A percentile compares a stretch with the other conserved stretches of the same genome.
These are phyloP conservation scores for Neurospora cerealis DNA, from an alignment of 495 filamentous ascomycete species.

Conservation along the genomic window DNA sequence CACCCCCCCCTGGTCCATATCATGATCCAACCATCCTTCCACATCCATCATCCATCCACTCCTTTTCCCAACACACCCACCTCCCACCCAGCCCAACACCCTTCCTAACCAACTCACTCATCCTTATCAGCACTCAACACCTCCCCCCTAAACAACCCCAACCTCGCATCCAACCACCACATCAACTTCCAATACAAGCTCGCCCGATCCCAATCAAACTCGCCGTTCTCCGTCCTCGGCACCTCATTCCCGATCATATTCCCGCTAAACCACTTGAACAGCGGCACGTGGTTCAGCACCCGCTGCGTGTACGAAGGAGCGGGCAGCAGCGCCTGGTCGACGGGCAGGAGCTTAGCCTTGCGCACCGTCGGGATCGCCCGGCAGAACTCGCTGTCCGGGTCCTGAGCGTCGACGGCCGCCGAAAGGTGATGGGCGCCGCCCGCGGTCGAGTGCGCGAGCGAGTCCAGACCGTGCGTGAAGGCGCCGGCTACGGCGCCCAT, in stretches of 20 bases:
- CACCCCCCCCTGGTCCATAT: not conserved
- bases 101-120: conserved; percentile 17
- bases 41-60: not conserved
- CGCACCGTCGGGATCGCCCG: conserved; percentile 37
- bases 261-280: conserved; percentile 60
- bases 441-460: not conserved
- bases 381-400: conserved; percentile 22
- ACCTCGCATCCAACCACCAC: conserved; percentile 38
- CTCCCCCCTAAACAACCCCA: conserved; percentile 39
- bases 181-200: conserved; percentile 66
- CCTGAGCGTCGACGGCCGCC: not conserved
- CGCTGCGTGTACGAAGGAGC: conserved; percentile 50
- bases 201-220: conserved; percentile 66
- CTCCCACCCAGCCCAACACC: not conserved
- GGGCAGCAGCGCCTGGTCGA: conserved; percentile 56
- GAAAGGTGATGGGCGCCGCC: not conserved
- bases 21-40: not conserved
- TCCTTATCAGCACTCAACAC: conserved; percentile 41
- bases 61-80: not conserved
- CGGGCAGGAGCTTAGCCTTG: conserved; percentile 39
- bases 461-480: conserved; percentile 4
- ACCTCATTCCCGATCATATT: conserved; percentile 74
- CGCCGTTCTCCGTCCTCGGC: conserved; percentile 66
- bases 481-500: conserved; percentile 14
- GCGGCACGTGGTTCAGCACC: conserved; percentile 49